Base-by-base conservation (phyloP, 2,329 filamentous ascomycete species). In the Tolypocladium sp. region DNA sequence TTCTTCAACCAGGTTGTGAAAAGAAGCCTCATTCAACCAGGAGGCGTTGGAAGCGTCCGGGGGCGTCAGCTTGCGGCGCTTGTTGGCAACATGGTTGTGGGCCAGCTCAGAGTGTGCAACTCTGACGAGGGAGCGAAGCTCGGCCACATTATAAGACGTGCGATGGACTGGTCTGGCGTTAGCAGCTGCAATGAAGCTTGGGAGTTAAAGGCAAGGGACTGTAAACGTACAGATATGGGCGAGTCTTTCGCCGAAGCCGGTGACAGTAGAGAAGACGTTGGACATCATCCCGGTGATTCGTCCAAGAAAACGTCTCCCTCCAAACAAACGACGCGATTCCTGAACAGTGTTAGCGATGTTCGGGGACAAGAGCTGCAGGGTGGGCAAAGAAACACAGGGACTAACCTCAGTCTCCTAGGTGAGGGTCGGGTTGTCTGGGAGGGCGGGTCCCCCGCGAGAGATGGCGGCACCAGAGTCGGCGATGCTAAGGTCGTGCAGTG, bases 251-350 rank as follows among this genome's bases (percentile, higher is more conserved):
- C 68, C 61, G n/a, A 71, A 42, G 57, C 65, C 65, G 41, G 67
- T 61, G 30, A 71, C 56, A 38, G 66, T 67, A 35, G 66, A 62
- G 51, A 63, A 62, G 57, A 71, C 55, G 51, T 58, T 64, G 52
- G 65, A 62, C 63, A 71, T 70, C 67, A 71, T 71, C 66, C 65
- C 65, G 64, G 64, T 58, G 57, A 70, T 55, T 60, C 62, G 64
- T 63, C 61, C 61, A 59, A 63, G 52, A 35, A 66, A 46, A 52
- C 41, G 55, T 44, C 52, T 61, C 57, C 53, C 57, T 62, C 54
- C 62, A 56, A 60, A 65, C 69, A 71, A 70, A 54, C 59, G 62
- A 53, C 60, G 58, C 53, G 60, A 55, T n/a, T 33, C 46, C 46
- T 51, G 4, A 17, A 17, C 2, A 2, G 13, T 27, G 44, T 49